Conservation (phyloP, 306 rosid species). For the Sicyos edulis region DNA sequence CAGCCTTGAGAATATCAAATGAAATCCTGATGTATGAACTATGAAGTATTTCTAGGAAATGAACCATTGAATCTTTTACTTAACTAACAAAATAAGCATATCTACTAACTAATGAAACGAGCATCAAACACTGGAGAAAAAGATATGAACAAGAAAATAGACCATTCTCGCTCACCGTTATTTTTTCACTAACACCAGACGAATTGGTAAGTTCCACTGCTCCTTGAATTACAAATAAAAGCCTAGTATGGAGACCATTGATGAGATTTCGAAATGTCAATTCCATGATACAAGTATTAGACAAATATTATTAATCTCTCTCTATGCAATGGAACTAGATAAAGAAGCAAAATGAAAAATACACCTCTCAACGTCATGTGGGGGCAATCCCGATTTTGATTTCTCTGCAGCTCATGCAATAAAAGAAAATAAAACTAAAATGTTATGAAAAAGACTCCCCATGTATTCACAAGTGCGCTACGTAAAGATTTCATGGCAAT, state of each 20-base stretch:
- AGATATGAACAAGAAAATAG: slow-evolving; percentile 12
- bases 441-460: not conserved
- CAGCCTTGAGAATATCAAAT: not conserved
- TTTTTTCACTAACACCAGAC: slow-evolving; percentile 33
- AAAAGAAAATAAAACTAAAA: slow-evolving; percentile 30
- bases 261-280: slow-evolving; percentile 25
- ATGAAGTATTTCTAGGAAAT: not conserved
- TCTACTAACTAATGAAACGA: not conserved
- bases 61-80: not conserved
- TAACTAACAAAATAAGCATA: slow-evolving; percentile 15
- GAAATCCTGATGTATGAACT: not conserved
- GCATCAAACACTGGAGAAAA: slow-evolving; percentile 1
- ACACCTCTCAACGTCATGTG: slow-evolving; percentile 66
- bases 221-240: slow-evolving; percentile 85
- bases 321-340: not conserved
- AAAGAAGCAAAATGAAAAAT: not conserved
- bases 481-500: not conserved
- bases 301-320: not conserved
- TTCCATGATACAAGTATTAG: slow-evolving; percentile 1
- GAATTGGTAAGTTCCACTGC: slow-evolving; percentile 40
- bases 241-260: slow-evolving; percentile 40
- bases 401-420: slow-evolving; percentile 40
- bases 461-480: not conserved
- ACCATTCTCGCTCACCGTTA: slow-evolving; percentile 43
- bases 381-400: slow-evolving; percentile 60